These are phyloP conservation scores for Talaromyces sp. DNA, from an alignment of 2,329 filamentous ascomycete species.

Conservation along the genomic window DNA sequence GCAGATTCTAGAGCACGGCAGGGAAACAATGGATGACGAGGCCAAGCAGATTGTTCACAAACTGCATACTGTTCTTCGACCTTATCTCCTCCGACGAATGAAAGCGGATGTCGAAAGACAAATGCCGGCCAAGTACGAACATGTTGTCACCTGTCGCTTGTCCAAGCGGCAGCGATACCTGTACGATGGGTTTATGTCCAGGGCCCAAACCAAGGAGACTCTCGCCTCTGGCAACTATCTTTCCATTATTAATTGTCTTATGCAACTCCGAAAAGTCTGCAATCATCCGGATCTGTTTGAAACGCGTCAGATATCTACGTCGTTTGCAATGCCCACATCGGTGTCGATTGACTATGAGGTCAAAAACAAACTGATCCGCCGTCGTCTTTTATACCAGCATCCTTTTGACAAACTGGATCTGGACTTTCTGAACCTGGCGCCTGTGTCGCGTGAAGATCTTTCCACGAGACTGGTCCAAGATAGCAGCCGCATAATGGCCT, in stretches of 20 bases:
- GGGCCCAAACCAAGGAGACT: slow-evolving; percentile 83
- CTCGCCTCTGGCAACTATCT: slow-evolving; percentile 91
- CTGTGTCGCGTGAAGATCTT: slow-evolving; percentile 65
- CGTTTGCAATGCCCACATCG: slow-evolving; percentile 84
- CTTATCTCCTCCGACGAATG: slow-evolving; percentile 82
- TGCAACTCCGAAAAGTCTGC: slow-evolving; percentile 96
- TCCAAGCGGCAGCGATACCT: slow-evolving; percentile 93
- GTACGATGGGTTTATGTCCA: slow-evolving; percentile 93
- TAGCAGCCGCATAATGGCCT: slow-evolving; percentile 66
- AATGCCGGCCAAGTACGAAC: slow-evolving; percentile 97
- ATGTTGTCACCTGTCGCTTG: slow-evolving; percentile 90
- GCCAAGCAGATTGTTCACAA: slow-evolving; percentile 88
- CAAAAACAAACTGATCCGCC: slow-evolving; percentile 68
- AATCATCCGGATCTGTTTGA: slow-evolving; percentile 98
- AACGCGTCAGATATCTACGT: slow-evolving; percentile 93
- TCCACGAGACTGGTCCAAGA: slow-evolving; percentile 53
- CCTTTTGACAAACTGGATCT: slow-evolving; percentile 66
- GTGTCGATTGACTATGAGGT: slow-evolving; percentile 70
- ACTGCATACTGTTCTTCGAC: slow-evolving; percentile 87
- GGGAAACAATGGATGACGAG: slow-evolving; percentile 91
- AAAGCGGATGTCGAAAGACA: slow-evolving; percentile 99
- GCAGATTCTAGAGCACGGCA: slow-evolving; percentile 90
- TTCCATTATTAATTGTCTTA: slow-evolving; percentile 96
- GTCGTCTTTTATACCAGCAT: slow-evolving; percentile 60
- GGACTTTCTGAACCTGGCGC: slow-evolving; percentile 74